Base-by-base conservation (phyloP, 768 basidiomycete species). In the Coprinopsis strossmayeri region DNA sequence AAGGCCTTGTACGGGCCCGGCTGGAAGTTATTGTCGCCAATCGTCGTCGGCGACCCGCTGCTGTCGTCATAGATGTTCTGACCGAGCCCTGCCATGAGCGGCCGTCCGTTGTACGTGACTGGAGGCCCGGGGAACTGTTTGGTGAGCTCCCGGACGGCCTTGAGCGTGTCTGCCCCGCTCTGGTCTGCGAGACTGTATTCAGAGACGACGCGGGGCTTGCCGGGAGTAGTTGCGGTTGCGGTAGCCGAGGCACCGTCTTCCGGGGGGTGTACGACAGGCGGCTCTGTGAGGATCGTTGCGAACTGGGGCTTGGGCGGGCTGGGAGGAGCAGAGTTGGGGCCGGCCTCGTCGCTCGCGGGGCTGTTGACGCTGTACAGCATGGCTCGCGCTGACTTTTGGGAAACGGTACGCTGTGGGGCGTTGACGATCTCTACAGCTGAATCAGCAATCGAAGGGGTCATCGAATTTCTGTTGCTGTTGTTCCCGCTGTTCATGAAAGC, bases 81-180 rank as follows among this genome's bases (percentile, higher is more conserved):
- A 5, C 24, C 40, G 18, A 50, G 34, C 10, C 34, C 43, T 12
- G 32, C 49, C 24, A 50, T 38, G 23, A 50, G 20, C 12, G 49
- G 49, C 1, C 43, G 42, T 12, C 49, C 49, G 34, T 50, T 50
- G 43, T 37, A 50, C 17, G 25, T 50, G 17, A 50, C 17, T 4
- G 53, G 53, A 3, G 74, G 66, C 12, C 62, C 67, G 30, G 82
- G 79, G 63, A 83, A 84, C 60, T 73, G 74, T 32, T 61, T 53
- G 3, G 78, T 70, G 46, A 82, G 64, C 28, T 78, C 76, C 17
- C 71, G 73, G 27, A 82, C 70, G 17, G 70, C 64, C 55, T 67
- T 62, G 21, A 76, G 51, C 20, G 67, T 70, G 49, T 78, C 74
- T 2, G 61, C 57, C 27, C 71, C 69, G 25, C 63, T 63, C n/a